phyloP scores from a whole-genome alignment of 495 filamentous ascomycete genomes.

The Penicillium mononematosum region DNA sequence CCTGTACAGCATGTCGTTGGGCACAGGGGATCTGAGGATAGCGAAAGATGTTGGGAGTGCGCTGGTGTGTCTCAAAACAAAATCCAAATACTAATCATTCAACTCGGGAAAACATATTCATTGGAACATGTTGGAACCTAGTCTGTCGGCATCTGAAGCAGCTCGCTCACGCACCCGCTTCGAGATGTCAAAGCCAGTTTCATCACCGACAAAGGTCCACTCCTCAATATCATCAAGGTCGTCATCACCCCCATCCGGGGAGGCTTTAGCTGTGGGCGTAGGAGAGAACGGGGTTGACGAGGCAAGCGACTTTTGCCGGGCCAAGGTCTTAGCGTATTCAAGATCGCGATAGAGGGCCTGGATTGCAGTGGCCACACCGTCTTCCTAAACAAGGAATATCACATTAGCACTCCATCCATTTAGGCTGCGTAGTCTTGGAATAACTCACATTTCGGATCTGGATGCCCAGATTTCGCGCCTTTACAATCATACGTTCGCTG shows the following conservation, averaged over 20 bases:
- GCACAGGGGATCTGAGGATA: background rate
- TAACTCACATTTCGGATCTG: conserved; percentile 80
- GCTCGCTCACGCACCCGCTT: conserved; percentile 40
- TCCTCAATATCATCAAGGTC: conserved; percentile 55
- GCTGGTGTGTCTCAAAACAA: conserved; percentile 6
- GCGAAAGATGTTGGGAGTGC: background rate
- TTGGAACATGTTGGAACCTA: conserved; percentile 18
- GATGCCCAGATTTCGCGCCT: conserved; percentile 75
- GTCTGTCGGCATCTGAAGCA: conserved; percentile 28
- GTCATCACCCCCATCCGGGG: conserved; percentile 41
- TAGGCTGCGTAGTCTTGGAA: background rate
- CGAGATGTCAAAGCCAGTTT: conserved; percentile 56
- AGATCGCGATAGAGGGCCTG: conserved; percentile 93
- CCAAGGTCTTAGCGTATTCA: conserved; percentile 88
- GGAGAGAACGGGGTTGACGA: conserved; percentile 46
- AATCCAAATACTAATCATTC: conserved; percentile 4
- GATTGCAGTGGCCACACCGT: conserved; percentile 84
- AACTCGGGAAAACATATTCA: conserved; percentile 7
- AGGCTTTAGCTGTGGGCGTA: conserved; percentile 35
- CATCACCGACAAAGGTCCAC: conserved; percentile 75
- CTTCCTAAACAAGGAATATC: conserved; percentile 57
- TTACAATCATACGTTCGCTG: conserved; percentile 83
- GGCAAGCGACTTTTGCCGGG: conserved; percentile 57
- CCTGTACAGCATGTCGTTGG: background rate
- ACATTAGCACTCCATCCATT: background rate